These are phyloP conservation scores for Phialophora expanda DNA, from an alignment of 2,329 filamentous ascomycete genomes.

Conservation along the genomic window DNA sequence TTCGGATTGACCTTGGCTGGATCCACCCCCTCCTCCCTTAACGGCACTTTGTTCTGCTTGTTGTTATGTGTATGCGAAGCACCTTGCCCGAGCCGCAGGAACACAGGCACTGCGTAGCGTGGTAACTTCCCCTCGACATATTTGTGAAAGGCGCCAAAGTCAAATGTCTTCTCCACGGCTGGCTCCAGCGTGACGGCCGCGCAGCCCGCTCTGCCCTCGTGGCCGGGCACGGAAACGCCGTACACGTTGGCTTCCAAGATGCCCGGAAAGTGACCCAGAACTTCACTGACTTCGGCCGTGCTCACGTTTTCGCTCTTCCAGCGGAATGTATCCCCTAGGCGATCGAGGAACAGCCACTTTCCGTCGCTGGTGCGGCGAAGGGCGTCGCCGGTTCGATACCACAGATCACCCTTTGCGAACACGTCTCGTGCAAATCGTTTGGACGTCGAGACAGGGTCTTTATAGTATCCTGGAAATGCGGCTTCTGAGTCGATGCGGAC, in stretches of 20 bases:
- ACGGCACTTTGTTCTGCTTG: conserved; percentile 76
- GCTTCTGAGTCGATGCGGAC: conserved; percentile 66
- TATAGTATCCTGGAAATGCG: conserved; percentile 81
- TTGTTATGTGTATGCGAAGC: conserved; percentile 72
- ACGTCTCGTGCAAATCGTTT: conserved; percentile 77
- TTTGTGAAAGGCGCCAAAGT: conserved; percentile 64
- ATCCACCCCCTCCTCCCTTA: conserved; percentile 45
- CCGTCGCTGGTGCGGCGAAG: conserved; percentile 73
- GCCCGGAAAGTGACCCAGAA: conserved; percentile 67
- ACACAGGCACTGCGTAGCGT: conserved; percentile 74
- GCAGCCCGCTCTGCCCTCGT: conserved; percentile 78
- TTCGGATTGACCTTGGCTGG: conserved; percentile 37
- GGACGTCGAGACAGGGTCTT: conserved; percentile 70
- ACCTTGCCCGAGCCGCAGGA: conserved; percentile 65
- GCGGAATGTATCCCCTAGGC: conserved; percentile 59
- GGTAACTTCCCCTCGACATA: conserved; percentile 66
- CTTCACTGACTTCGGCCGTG: conserved; percentile 77
- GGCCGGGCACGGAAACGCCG: conserved; percentile 75
- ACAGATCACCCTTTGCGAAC: conserved; percentile 75
- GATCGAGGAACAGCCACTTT: conserved; percentile 75
- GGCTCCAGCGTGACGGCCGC: neutral
- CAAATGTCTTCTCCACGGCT: conserved; percentile 50
- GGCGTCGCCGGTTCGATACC: conserved; percentile 83
- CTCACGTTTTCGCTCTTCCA: conserved; percentile 80
- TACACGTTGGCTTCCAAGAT: conserved; percentile 84